These are phyloP conservation scores for Leishmania mexicana DNA, from an alignment of 208 protist species.

Conservation along the genomic window DNA sequence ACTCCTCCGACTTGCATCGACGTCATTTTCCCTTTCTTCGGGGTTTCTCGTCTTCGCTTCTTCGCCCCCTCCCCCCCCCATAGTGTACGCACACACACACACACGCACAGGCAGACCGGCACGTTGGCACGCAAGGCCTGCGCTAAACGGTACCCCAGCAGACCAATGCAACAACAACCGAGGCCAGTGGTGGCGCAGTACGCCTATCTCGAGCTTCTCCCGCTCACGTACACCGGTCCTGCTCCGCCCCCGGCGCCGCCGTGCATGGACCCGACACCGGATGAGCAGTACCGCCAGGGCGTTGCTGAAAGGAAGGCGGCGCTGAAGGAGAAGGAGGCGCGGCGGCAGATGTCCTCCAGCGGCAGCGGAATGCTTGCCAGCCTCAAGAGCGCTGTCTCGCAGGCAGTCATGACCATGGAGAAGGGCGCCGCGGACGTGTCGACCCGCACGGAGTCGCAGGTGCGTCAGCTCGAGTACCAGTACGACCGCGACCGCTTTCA, in stretches of 20 bases:
- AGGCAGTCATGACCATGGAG: constrained; percentile 52
- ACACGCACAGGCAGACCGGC: neutral
- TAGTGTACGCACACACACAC: constrained; percentile 1
- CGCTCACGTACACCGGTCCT: constrained; percentile 56
- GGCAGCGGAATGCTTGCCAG: constrained; percentile 30
- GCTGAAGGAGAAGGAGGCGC: constrained; percentile 36
- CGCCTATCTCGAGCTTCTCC: constrained; percentile 43
- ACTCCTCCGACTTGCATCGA: neutral
- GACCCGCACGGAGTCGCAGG: constrained; percentile 46
- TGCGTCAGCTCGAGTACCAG: constrained; percentile 66
- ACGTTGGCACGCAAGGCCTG: neutral
- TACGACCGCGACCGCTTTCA: constrained; percentile 60
- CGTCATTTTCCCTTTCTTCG: neutral
- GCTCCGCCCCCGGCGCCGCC: constrained; percentile 52
- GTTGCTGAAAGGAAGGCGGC: constrained; percentile 34
- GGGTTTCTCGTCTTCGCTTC: too few relatives aligned
- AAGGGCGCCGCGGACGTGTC: constrained; percentile 54
- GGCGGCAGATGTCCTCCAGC: constrained; percentile 10
- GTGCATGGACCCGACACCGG: constrained; percentile 71
- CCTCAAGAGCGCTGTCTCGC: constrained; percentile 33
- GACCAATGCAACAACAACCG: neutral
- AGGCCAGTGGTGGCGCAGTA: constrained; percentile 1
- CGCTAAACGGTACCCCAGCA: neutral
- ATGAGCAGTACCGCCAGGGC: constrained; percentile 58
- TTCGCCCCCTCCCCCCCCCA: neutral